Base-by-base conservation (phyloP, 495 filamentous ascomycete genomes). In the Podospora pseudopauciseta region DNA sequence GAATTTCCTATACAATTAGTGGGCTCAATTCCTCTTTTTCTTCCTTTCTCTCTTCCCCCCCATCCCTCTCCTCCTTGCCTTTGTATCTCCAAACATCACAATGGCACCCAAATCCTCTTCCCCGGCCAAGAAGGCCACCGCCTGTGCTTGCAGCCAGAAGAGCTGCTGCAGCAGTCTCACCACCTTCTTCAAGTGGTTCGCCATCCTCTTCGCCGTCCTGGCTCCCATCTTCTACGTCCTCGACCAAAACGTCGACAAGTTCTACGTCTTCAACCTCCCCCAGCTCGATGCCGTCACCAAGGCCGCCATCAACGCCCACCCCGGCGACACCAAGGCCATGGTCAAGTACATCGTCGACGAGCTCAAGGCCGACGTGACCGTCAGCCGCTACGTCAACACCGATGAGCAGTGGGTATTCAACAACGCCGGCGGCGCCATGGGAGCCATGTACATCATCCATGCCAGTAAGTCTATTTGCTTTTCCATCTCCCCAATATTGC, bases 371-470 rank as follows among this genome's bases (percentile, higher is more conserved):
- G 78, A 77, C 27, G 68, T 83, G 49, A 59, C 26, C 54, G 76
- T 79, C 64, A 75, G 79, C 3, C 77, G 75, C 66, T 83, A 87
- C 76, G 72, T 90, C 70, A 90, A 88, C 77, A 70, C 81, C 34
- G 75, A 86, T 60, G 83, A 89, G 70, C 84, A 90, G 74, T 90
- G 89, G 88, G 80, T 91, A 23, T 89, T 91, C 69, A 91, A 91
- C 83, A 92, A 92, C 68, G 91, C 91, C 68, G 90, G 90, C 70
- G 90, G 90, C 67, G 92, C 92, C 65, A 94, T 95, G 92, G 92
- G 92, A 65, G 89, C 87, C 70, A 94, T 95, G 92, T 92, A 92
- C 73, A 89, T 95, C 69, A 89, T 95, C 74, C 92, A 95, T 75
- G 90, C 92, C 69, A 91, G 89, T 90, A 74, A 70, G 84, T 80